Conservation (phyloP, 1,139 yeast species). For the Saccharomycopsis crataegensis region DNA sequence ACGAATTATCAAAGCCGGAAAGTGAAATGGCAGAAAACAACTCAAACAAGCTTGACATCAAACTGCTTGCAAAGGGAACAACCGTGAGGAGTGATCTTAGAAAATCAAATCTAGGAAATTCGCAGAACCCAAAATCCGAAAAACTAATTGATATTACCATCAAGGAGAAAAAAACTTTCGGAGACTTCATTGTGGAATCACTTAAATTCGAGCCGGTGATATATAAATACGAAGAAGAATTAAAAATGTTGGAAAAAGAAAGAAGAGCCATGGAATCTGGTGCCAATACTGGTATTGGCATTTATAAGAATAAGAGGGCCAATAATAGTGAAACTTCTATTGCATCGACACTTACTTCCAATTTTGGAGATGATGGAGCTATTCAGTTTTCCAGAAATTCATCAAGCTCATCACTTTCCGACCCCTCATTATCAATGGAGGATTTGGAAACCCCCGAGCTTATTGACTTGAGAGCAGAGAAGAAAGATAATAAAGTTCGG, state of each 20-base stretch:
- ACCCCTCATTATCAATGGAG: background rate
- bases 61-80: conserved; percentile 4
- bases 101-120: background rate
- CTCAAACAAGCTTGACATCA: conserved; percentile 3
- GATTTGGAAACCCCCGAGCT: conserved; percentile 13
- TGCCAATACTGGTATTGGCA: conserved; percentile 1
- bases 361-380: conserved; percentile 1
- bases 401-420: conserved; percentile 4
- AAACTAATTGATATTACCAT: conserved; percentile 14
- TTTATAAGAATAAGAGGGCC: background rate
- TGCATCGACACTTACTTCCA: conserved; percentile 7
- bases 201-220: conserved; percentile 16
- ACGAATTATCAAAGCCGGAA: background rate
- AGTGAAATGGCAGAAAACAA: background rate
- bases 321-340: conserved; percentile 9
- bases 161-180: conserved; percentile 14
- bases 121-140: background rate
- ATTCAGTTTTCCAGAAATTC: conserved; percentile 4
- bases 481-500: conserved; percentile 12
- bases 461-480: conserved; percentile 9
- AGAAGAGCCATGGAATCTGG: background rate
- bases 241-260: conserved; percentile 13
- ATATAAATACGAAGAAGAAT: conserved; percentile 18
- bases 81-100: conserved; percentile 7
- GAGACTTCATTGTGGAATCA: conserved; percentile 17